Evolutionary conservation across 768 basidiomycete genomes (phyloP), one percentile per base, ranked within the genome.

Genomic region (Boletus fagicola): DNA sequence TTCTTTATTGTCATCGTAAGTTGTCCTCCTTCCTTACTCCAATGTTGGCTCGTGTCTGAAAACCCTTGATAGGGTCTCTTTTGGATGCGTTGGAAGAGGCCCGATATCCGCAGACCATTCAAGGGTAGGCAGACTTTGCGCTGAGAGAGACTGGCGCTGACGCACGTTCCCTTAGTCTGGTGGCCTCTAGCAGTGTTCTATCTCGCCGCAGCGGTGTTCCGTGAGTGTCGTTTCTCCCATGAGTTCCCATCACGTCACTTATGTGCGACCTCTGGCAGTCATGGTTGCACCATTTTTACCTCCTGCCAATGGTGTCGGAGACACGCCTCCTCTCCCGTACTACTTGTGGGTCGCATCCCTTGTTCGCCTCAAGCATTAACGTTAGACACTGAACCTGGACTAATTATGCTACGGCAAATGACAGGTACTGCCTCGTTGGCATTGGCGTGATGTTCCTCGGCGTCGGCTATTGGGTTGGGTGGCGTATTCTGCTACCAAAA

Each of bases 261-360:
- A 52, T 33, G 22, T 22, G 4, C 22, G 15, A 12, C 20, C 0
- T 18, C 30, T 35, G 24, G 20, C 24, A 79, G 83, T 86, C 7
- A 71, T 85, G 9, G 65, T 84, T n/a, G 79, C 78, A 0, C 84
- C 84, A 0, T 85, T 83, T 73, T 45, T 85, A 1, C 77, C 63
- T 20, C 84, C 84, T 5, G 72, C 81, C 0, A 80, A 81, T 55
- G 76, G 78, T 13, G 75, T 81, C 1, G 84, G 84, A 15, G 83
- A 86, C 60, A 83, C 83, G 1, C 82, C 83, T 9, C 81, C 84
- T 8, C 65, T 85, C 22, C 83, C 84, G 1, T 84, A 84, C 58
- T 85, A 83, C 61, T 61, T 85, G 77, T 78, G 56, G 13, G 59
- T 58, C 20, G 15, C 9, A 44, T 10, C 15, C 11, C 69, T 83